Evolutionary conservation across 768 basidiomycete genomes (phyloP).

Genomic region (Myochromella boudieri): DNA sequence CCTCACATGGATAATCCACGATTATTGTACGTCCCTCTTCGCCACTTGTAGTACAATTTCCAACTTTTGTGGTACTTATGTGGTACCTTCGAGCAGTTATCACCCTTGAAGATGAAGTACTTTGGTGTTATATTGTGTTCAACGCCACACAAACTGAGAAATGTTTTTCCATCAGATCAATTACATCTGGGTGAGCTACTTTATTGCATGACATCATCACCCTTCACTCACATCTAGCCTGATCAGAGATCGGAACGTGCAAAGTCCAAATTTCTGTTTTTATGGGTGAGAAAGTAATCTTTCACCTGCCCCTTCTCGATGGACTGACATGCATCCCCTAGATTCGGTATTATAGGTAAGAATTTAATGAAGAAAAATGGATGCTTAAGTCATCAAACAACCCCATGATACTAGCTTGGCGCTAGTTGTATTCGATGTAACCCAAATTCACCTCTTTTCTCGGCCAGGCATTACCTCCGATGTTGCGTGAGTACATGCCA

Average conservation of each 20-base stretch:
- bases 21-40: conserved; percentile 28
- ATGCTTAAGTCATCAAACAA: background rate
- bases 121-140: background rate
- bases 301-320: background rate
- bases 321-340: conserved; percentile 14
- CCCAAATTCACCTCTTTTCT: conserved; percentile 44
- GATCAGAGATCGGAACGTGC: conserved; percentile 30
- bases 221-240: background rate
- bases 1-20: conserved; percentile 37
- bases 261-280: conserved; percentile 38
- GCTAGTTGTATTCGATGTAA: conserved; percentile 41
- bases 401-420: conserved; percentile 28
- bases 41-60: too few species aligned
- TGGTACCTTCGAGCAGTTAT: conserved; percentile 20
- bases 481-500: conserved; percentile 28
- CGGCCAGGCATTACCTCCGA: conserved; percentile 35
- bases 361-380: background rate
- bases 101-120: conserved; percentile 34
- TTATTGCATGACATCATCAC: background rate
- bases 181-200: conserved; percentile 35
- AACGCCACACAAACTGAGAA: background rate
- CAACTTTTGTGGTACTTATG: background rate
- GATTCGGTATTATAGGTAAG: conserved; percentile 42
- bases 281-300: conserved; percentile 30
- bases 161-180: conserved; percentile 28